Conservation (phyloP, 2,329 filamentous ascomycete genomes). For the Aspergillus novofumigatus region DNA sequence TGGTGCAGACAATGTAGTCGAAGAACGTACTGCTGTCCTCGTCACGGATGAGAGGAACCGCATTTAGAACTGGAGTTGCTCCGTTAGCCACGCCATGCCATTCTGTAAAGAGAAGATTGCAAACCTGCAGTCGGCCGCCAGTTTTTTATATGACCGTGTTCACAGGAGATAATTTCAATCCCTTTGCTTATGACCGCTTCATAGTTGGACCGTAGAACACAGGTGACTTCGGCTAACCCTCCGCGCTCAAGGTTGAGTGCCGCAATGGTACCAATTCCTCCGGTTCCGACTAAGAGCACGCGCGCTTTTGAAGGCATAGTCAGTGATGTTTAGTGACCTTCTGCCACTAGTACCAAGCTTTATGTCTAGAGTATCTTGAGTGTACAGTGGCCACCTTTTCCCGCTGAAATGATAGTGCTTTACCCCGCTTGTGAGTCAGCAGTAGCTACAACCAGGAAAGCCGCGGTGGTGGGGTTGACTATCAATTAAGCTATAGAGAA, state of each 20-base stretch:
- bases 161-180: constrained; percentile 53
- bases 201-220: constrained; percentile 56
- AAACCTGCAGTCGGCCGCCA: constrained; percentile 47
- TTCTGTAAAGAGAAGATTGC: not conserved
- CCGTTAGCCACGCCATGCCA: not conserved
- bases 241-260: constrained; percentile 51
- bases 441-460: no score
- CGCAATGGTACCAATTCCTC: constrained; percentile 55
- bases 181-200: constrained; percentile 45
- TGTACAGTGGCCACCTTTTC: no score
- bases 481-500: not conserved
- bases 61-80: constrained; percentile 40
- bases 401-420: not conserved
- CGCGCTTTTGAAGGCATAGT: constrained; percentile 25
- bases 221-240: constrained; percentile 51
- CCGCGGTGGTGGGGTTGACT: no score
- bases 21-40: constrained; percentile 27
- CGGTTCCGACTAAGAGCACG: constrained; percentile 53
- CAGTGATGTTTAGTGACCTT: not conserved
- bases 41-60: constrained; percentile 43
- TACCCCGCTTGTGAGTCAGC: not conserved
- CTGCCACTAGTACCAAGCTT: not conserved
- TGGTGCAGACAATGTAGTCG: constrained; percentile 57
- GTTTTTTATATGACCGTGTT: constrained; percentile 48
- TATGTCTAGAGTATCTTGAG: not conserved